Base-by-base conservation (phyloP, 1,284 basidiomycete species). In the Mixia osmundae region DNA sequence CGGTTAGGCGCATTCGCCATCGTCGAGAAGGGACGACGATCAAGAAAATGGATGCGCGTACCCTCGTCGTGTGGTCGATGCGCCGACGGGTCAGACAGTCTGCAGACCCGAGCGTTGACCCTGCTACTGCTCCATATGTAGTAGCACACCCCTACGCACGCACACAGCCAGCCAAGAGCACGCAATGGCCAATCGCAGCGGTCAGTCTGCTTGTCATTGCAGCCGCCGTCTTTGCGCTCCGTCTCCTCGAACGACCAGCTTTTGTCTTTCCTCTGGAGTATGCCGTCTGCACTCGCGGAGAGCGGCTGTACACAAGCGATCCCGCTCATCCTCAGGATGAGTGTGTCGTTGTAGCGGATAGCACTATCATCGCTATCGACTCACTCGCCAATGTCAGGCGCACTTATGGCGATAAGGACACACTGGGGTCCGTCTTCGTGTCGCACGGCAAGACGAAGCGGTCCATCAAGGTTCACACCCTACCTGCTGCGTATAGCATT, bases 381-480 rank as follows among this genome's bases (percentile, higher is more conserved):
- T n/a, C n/a, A n/a, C n/a, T n/a, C n/a, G n/a, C n/a, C n/a, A n/a
- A n/a, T n/a, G n/a, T n/a, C n/a, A 27, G 44, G 35, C 1, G 23
- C 25, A 26, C 34, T 4, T 47, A 37, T 35, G 46, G 46, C 3
- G 44, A 47, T 30, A 3, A 34, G 3, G 45, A 45, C 4, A 46
- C 43, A 14, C 18, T 16, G 1, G 45, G 44, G 1, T 33, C 23
- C 11, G 25, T 39, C 7, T n/a, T 18, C 11, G 19, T 24, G 14
- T 34, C 21, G 33, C 18, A 20, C 3, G 33, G 19, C 33, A 34
- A 34, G 10, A 10, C 26, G 3, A 27, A 35, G 36, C 37, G 4
- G 10, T 47, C 3, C 18, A 42, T 2, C 46, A 44, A 0, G 46
- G 46, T 2, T 21, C 42, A 34, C 37, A n/a, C n/a, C n/a, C n/a